These are phyloP conservation scores for Verticillium alfalfae DNA, from an alignment of 2,329 filamentous ascomycete genomes.

Conservation along the genomic window DNA sequence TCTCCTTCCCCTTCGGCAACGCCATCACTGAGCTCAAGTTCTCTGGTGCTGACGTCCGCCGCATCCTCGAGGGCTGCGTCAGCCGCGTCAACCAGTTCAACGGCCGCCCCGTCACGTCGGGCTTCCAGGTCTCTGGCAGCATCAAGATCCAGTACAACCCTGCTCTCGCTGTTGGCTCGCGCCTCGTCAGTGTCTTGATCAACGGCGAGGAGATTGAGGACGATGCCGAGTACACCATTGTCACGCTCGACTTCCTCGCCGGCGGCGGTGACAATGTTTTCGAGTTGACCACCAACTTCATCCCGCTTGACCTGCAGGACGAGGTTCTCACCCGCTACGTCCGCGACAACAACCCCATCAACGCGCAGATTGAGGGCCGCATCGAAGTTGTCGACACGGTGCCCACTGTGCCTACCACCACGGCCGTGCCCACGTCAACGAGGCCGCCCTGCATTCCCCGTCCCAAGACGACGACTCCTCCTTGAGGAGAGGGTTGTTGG, in stretches of 20 bases:
- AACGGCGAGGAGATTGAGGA: slow-evolving; percentile 40
- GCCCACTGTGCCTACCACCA: not conserved
- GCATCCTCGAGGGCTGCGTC: slow-evolving; percentile 54
- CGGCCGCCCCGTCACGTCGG: slow-evolving; percentile 45
- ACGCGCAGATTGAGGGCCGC: slow-evolving; percentile 41
- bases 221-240: slow-evolving; percentile 45
- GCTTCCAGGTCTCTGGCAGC: slow-evolving; percentile 55
- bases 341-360: slow-evolving; percentile 38
- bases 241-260: slow-evolving; percentile 59
- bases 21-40: slow-evolving; percentile 53
- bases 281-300: slow-evolving; percentile 26
- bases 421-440: not conserved
- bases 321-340: slow-evolving; percentile 49
- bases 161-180: slow-evolving; percentile 37
- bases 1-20: slow-evolving; percentile 62
- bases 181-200: slow-evolving; percentile 48
- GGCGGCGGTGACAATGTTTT: slow-evolving; percentile 60
- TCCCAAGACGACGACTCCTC: not conserved
- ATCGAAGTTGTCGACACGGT: slow-evolving; percentile 22
- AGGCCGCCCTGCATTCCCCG: slow-evolving; percentile 1
- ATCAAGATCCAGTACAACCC: slow-evolving; percentile 55
- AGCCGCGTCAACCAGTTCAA: slow-evolving; percentile 50
- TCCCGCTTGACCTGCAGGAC: slow-evolving; percentile 46
- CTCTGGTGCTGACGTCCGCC: slow-evolving; percentile 48
- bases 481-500: not conserved